Conservation (phyloP, 345 rosid genomes). For the Gossypium rotundifolium region DNA sequence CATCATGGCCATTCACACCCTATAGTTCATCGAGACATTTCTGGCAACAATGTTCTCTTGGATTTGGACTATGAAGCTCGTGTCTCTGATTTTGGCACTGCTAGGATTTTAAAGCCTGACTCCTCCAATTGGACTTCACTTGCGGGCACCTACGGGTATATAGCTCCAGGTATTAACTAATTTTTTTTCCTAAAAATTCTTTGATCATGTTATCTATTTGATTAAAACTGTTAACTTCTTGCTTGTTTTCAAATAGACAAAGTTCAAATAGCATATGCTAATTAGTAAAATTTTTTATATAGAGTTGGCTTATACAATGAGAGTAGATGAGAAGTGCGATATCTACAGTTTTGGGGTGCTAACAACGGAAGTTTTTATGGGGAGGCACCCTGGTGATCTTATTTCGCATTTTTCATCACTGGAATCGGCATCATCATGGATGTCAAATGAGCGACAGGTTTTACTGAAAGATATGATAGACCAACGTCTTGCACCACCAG, state of each 20-base stretch:
- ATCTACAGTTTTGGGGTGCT: not conserved
- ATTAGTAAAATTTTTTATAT: not conserved
- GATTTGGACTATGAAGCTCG: not conserved
- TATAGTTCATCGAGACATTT: slow-evolving; percentile 3
- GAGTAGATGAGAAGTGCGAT: not conserved
- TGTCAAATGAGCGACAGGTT: not conserved
- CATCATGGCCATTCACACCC: not conserved
- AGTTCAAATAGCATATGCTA: not conserved
- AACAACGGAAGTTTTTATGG: not conserved
- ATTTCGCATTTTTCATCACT: not conserved
- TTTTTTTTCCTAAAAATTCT: too few relatives aligned
- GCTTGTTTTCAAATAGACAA: not conserved
- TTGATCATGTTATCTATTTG: too few relatives aligned
- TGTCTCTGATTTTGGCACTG: slow-evolving; percentile 9
- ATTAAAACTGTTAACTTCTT: too few relatives aligned
- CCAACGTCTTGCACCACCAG: not conserved
- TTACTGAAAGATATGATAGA: slow-evolving; percentile 6
- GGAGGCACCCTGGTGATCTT: not conserved
- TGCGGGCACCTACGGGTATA: not conserved
- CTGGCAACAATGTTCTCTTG: slow-evolving; percentile 4
- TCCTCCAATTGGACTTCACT: slow-evolving; percentile 4
- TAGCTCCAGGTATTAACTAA: not conserved
- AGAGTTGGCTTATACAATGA: slow-evolving; percentile 5
- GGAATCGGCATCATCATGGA: not conserved
- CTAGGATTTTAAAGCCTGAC: slow-evolving; percentile 4